Evolutionary conservation across 345 rosid species (phyloP).

Genomic region (Populus deltoides): DNA sequence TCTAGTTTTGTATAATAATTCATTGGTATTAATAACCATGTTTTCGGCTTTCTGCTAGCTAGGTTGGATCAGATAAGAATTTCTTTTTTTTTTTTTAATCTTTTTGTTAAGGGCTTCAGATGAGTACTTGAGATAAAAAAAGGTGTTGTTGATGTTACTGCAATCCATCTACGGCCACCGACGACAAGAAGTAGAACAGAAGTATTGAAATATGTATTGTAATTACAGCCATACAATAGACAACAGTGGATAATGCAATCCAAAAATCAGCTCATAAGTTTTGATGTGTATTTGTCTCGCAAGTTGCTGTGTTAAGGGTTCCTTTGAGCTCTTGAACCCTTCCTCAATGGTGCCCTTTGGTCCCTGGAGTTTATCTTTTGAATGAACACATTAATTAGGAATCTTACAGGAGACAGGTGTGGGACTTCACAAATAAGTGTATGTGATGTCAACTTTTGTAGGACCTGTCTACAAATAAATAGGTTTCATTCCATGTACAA

Average conservation of each 20-base stretch:
- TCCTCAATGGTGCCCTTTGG: background rate
- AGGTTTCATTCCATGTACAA: background rate
- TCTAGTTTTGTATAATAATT: background rate
- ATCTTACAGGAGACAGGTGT: background rate
- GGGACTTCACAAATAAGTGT: background rate
- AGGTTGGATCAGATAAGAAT: background rate
- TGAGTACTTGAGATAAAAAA: background rate
- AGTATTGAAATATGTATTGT: background rate
- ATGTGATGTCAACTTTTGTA: background rate
- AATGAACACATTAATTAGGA: background rate
- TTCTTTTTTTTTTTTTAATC: too few relatives aligned
- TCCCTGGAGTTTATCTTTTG: background rate
- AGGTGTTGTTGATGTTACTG: background rate
- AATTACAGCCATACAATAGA: slow-evolving; percentile 8
- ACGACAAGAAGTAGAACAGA: slow-evolving; percentile 1
- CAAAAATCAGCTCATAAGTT: background rate
- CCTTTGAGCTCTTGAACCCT: background rate
- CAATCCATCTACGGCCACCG: background rate
- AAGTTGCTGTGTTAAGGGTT: background rate
- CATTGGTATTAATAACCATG: background rate
- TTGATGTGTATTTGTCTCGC: background rate
- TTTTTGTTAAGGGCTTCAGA: background rate
- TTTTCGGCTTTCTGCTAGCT: background rate
- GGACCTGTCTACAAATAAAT: background rate
- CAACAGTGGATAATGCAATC: slow-evolving; percentile 1